Base-by-base conservation (phyloP, 108 stramenopile genomes). In the Cylindrotheca fusiformis region DNA sequence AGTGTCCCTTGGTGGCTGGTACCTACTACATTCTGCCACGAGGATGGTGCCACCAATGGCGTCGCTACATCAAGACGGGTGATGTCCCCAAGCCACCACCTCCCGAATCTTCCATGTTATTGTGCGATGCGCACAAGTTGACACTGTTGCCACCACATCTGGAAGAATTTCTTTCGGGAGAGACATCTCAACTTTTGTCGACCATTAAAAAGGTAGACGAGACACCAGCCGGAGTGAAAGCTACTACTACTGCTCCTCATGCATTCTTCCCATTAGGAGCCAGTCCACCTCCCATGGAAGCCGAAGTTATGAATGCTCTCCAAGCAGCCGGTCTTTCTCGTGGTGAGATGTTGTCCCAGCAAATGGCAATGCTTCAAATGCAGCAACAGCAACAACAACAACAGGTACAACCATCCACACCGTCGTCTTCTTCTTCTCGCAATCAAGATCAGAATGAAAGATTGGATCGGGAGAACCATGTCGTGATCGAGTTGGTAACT, bases 1-100 rank as follows among this genome's bases (percentile, higher is more conserved):
- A 10, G 20, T 87, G 91, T 58, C 91, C 91, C 5, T 65, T 92
- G 55, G 49, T 58, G 20, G 65, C 76, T 48, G 91, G 86, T 4
- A 76, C 72, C 6, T 93, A 93, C 57, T 77, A 78, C 46, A 82
- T 85, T 1, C 30, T 93, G 8, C 91, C 91, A 5, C 68, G 85
- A 21, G 68, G 82, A 3, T 93, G 91, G 91, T 88, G 86, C 45
- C 82, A 89, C 53, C 68, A 72, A 52, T 93, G 88, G 85, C 80
- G 91, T 12, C 83, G 76, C 26, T 93, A 90, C 59, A 82, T 93
- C 47, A 93, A 90, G 62, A 87, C 84, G 14, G 91, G 91, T n/a
- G 88, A 87, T 47, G 91, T 80, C 14, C 74, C 77, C n/a, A 59
- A 63, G 24, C 83, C 80, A 0, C 69, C 70, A 44, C 81, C 91